These are phyloP conservation scores for Penicillium sp. DNA, from an alignment of 2,329 filamentous ascomycete species.

Conservation along the genomic window DNA sequence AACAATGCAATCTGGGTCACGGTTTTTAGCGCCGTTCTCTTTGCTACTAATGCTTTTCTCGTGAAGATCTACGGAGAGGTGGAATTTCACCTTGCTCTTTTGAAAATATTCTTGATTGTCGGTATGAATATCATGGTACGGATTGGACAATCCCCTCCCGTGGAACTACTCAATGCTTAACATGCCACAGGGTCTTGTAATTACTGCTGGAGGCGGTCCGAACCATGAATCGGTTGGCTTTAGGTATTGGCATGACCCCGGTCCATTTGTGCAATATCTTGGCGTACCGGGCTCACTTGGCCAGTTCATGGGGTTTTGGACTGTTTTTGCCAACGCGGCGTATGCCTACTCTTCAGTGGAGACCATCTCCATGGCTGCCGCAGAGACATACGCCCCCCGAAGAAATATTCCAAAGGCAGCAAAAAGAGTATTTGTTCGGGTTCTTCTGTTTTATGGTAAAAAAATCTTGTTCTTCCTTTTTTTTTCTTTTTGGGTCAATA, in stretches of 20 bases:
- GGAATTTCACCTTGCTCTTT: slow-evolving; percentile 56
- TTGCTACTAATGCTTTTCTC: slow-evolving; percentile 37
- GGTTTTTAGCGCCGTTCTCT: slow-evolving; percentile 39
- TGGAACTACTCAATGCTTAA: neutral
- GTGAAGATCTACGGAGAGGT: slow-evolving; percentile 54
- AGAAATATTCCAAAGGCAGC: slow-evolving; percentile 57
- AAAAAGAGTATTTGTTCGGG: slow-evolving; percentile 58
- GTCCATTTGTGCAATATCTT: slow-evolving; percentile 45
- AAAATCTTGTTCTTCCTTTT: too few species aligned
- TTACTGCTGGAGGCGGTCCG: slow-evolving; percentile 44
- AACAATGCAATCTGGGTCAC: slow-evolving; percentile 49
- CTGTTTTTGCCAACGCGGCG: slow-evolving; percentile 14
- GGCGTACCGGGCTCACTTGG: slow-evolving; percentile 47
- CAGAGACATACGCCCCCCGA: slow-evolving; percentile 55
- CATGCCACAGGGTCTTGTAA: slow-evolving; percentile 34
- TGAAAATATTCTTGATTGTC: slow-evolving; percentile 64
- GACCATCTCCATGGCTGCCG: slow-evolving; percentile 51
- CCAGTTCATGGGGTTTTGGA: slow-evolving; percentile 49
- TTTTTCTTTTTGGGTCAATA: too few species aligned
- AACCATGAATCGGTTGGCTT: slow-evolving; percentile 38
- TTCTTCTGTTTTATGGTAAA: slow-evolving; percentile 55
- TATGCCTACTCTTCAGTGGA: slow-evolving; percentile 46
- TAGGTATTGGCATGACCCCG: slow-evolving; percentile 48
- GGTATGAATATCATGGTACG: slow-evolving; percentile 62
- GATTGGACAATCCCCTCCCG: neutral